phyloP scores from a whole-genome alignment of 306 rosid species.

The Vachellia collinsii region DNA sequence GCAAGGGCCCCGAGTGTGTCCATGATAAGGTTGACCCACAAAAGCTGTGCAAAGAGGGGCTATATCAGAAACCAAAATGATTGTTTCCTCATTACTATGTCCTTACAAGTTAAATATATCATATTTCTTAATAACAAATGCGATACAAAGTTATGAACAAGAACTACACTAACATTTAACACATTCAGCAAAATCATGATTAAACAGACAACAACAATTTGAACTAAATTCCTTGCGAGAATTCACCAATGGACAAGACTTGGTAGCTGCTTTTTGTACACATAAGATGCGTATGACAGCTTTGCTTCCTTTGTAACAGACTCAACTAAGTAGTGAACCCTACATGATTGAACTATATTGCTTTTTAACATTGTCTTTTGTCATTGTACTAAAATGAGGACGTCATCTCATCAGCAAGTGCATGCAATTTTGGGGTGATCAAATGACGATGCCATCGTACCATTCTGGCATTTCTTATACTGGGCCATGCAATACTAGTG shows the following conservation, averaged over 20 bases:
- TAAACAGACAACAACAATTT: slow-evolving; percentile 7
- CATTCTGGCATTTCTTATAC: neutral
- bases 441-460: neutral
- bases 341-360: neutral
- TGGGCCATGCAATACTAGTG: neutral
- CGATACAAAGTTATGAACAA: slow-evolving; percentile 3
- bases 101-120: slow-evolving; percentile 8
- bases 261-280: slow-evolving; percentile 9
- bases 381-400: slow-evolving; percentile 19
- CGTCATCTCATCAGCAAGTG: slow-evolving; percentile 8
- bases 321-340: slow-evolving; percentile 27
- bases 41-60: slow-evolving; percentile 64
- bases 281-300: slow-evolving; percentile 26
- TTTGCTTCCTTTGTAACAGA: slow-evolving; percentile 22
- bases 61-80: slow-evolving; percentile 26
- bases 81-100: slow-evolving; percentile 4
- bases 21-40: slow-evolving; percentile 99
- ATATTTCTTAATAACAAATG: neutral
- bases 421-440: slow-evolving; percentile 10
- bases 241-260: slow-evolving; percentile 6
- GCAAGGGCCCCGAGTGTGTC: slow-evolving; percentile 99
- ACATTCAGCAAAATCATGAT: slow-evolving; percentile 5
- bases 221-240: neutral
- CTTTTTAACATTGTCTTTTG: slow-evolving; percentile 9
- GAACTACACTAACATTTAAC: slow-evolving; percentile 1